A percentile compares a stretch with the other conserved stretches of the same genome.
Conservation (phyloP, 2,329 filamentous ascomycete species). For the Trichothecium sympodiale region DNA sequence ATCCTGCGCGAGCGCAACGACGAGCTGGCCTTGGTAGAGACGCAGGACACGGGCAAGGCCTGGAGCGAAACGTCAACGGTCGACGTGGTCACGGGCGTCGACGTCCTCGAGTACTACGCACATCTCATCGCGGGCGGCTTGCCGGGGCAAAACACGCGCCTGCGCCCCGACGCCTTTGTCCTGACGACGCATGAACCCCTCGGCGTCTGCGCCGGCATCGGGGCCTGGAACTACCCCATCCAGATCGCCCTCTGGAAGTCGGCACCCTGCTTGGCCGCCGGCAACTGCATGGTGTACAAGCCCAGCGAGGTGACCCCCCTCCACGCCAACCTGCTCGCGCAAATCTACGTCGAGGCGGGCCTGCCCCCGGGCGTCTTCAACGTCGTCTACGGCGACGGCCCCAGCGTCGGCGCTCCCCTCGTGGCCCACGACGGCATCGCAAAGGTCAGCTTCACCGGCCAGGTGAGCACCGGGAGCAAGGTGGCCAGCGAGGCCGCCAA, state of each 20-base stretch:
- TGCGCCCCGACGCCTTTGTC: slow-evolving; percentile 68
- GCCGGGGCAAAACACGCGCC: slow-evolving; percentile 67
- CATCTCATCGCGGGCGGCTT: slow-evolving; percentile 68
- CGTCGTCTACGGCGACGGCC: slow-evolving; percentile 69
- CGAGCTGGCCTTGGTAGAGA: slow-evolving; percentile 68
- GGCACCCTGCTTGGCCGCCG: slow-evolving; percentile 72
- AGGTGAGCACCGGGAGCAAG: slow-evolving; percentile 72
- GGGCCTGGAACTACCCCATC: slow-evolving; percentile 87
- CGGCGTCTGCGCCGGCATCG: slow-evolving; percentile 77
- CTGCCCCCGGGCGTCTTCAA: slow-evolving; percentile 79
- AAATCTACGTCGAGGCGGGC: slow-evolving; percentile 69
- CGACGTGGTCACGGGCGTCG: slow-evolving; percentile 72
- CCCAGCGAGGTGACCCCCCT: slow-evolving; percentile 79
- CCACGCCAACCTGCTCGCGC: slow-evolving; percentile 65
- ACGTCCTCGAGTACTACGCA: slow-evolving; percentile 80
- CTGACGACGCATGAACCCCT: slow-evolving; percentile 74
- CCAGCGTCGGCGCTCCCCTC: slow-evolving; percentile 59
- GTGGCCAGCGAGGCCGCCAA: slow-evolving; percentile 66
- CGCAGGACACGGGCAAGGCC: slow-evolving; percentile 76
- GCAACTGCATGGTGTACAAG: slow-evolving; percentile 88
- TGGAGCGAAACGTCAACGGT: slow-evolving; percentile 77
- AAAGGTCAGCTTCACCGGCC: slow-evolving; percentile 85
- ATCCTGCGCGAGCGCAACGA: slow-evolving; percentile 69
- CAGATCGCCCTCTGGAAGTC: slow-evolving; percentile 89
- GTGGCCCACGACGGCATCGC: slow-evolving; percentile 62